Base-by-base conservation (phyloP, 2,329 filamentous ascomycete genomes). In the Cryphonectria naterciae region DNA sequence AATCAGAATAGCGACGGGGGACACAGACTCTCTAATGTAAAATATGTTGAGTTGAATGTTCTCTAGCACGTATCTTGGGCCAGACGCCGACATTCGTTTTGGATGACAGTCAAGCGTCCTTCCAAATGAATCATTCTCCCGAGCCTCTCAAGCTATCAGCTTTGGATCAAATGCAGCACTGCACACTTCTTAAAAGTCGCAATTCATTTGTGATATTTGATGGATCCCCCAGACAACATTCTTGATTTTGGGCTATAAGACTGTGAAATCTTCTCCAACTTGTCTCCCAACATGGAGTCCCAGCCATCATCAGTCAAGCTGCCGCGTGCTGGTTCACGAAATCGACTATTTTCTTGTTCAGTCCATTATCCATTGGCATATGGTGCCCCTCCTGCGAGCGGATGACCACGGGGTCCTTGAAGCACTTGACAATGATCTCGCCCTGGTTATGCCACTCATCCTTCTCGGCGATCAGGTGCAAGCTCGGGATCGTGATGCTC, bases 401-500 rank as follows among this genome's bases (percentile, higher is more conserved):
- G 19, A 69, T 52, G 19, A 69, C 63, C 62, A 66, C 68, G n/a
- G 68, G 68, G 22, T 69, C 56, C 64, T 70, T 61, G 41, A 70
- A 70, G 39, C 68, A 70, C 52, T 43, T 61, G 22, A 54, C 68
- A 15, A 70, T 46, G 41, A 70, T 70, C 32, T 70, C 68, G 43
- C 68, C 63, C 68, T 70, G 68, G 43, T 67, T 67, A 43, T 67
- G 68, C 68, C 68, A 70, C 41, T 66, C 68, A n/a, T 70, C 68
- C 63, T 67, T 66, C 54, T 70, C 63, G 32, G 68, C 68, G 61
- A 70, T 67, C 41, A 70, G 8, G n/a, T 70, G 68, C 22, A 70
- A 43, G 37, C 68, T 70, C n/a, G 68, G 68, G 32, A 70, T 67
- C 25, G 37, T 54, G 41, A 70, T 66, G 64, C 68, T 70, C 56